These are phyloP conservation scores for Fusarium haematococcum DNA, from an alignment of 2,329 filamentous ascomycete genomes.

Conservation along the genomic window DNA sequence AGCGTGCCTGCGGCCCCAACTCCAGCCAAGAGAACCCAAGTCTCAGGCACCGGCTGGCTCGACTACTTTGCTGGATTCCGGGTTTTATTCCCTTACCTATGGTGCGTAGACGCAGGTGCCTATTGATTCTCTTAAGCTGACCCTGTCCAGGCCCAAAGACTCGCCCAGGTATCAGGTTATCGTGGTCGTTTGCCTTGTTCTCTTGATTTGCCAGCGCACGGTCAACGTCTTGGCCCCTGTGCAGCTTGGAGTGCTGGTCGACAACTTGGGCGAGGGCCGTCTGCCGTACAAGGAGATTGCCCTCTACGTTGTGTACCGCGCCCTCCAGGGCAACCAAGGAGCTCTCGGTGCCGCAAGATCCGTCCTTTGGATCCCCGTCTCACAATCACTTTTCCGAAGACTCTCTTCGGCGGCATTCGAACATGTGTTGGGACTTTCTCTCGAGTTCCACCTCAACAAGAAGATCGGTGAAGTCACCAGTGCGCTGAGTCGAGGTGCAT, in stretches of 20 bases:
- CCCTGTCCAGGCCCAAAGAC: slow-evolving; percentile 54
- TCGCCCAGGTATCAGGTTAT: slow-evolving; percentile 54
- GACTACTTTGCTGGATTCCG: slow-evolving; percentile 60
- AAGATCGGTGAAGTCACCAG: slow-evolving; percentile 64
- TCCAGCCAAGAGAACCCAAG: slow-evolving; percentile 45
- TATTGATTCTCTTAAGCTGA: slow-evolving; percentile 16
- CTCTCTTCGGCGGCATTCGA: slow-evolving; percentile 60
- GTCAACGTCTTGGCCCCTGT: slow-evolving; percentile 58
- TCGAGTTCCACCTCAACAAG: slow-evolving; percentile 65
- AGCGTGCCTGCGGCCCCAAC: slow-evolving; percentile 22
- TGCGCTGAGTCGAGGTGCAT: slow-evolving; percentile 59
- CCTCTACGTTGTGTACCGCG: slow-evolving; percentile 58
- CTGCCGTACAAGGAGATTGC: slow-evolving; percentile 57
- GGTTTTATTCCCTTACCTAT: slow-evolving; percentile 59
- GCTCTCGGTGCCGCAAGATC: slow-evolving; percentile 55
- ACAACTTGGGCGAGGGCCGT: slow-evolving; percentile 53
- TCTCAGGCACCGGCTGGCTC: slow-evolving; percentile 55
- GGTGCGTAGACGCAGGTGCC: slow-evolving; percentile 42
- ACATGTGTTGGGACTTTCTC: slow-evolving; percentile 58
- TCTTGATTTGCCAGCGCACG: slow-evolving; percentile 56
- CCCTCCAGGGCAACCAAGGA: slow-evolving; percentile 60
- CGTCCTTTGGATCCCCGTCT: slow-evolving; percentile 61
- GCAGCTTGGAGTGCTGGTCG: slow-evolving; percentile 56
- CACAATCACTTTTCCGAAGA: slow-evolving; percentile 57
- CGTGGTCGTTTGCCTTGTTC: slow-evolving; percentile 54